Conservation (phyloP, 1,284 basidiomycete genomes). For the Coriolopsis trogii region DNA sequence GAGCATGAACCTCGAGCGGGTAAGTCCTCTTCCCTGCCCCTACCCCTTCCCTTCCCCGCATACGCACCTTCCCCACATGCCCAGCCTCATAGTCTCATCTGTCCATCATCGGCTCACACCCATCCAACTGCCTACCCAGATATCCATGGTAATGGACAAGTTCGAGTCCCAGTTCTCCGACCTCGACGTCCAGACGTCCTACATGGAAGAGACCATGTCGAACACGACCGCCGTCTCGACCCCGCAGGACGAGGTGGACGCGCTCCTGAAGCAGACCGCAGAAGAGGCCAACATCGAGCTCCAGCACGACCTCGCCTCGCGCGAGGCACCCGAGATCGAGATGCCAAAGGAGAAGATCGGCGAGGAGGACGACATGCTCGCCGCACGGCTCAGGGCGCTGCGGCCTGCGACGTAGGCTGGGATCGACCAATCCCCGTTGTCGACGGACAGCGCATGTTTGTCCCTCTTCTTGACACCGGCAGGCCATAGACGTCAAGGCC, state of each 20-base stretch:
- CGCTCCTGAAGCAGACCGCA: slow-evolving; percentile 90
- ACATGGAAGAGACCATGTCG: slow-evolving; percentile 98
- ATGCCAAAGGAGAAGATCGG: slow-evolving; percentile 58
- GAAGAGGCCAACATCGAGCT: slow-evolving; percentile 98
- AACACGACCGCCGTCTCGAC: slow-evolving; percentile 92
- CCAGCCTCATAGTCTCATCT: slow-evolving; percentile 1
- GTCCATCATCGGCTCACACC: not conserved
- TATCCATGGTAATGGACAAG: slow-evolving; percentile 99
- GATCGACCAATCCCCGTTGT: too few species aligned
- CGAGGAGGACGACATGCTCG: slow-evolving; percentile 83
- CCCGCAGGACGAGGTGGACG: slow-evolving; percentile 97
- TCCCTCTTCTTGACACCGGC: too few species aligned
- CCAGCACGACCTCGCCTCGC: slow-evolving; percentile 84
- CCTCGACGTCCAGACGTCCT: slow-evolving; percentile 96
- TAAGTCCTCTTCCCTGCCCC: slow-evolving; percentile 42
- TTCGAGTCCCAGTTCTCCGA: slow-evolving; percentile 97
- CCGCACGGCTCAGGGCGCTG: slow-evolving; percentile 79
- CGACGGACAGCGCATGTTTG: too few species aligned
- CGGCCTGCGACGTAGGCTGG: slow-evolving; percentile 64
- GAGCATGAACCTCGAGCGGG: slow-evolving; percentile 97
- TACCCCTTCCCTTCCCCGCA: not conserved
- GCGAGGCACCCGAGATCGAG: slow-evolving; percentile 60
- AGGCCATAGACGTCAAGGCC: too few species aligned
- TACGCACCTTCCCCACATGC: not conserved
- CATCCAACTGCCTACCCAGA: slow-evolving; percentile 51